Conservation (phyloP, 371 early-diverging fungal species). For the Mucor sp. region DNA sequence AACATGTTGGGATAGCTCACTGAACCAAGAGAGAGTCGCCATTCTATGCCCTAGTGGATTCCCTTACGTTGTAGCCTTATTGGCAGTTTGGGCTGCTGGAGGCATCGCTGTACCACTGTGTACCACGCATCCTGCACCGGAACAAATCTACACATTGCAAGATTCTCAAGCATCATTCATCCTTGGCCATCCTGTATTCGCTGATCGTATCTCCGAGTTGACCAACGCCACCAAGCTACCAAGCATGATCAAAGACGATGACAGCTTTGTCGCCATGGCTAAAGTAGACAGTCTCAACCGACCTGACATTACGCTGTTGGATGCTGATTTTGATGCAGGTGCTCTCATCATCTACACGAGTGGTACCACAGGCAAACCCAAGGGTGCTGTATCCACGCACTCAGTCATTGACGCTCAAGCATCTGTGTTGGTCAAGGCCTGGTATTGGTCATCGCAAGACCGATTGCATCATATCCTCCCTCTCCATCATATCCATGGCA, state of each 20-base stretch:
- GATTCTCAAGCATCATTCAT: constrained; percentile 59
- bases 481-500: constrained; percentile 83
- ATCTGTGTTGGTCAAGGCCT: constrained; percentile 66
- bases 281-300: constrained; percentile 1
- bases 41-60: constrained; percentile 74
- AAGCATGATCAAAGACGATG: constrained; percentile 1
- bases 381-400: constrained; percentile 81
- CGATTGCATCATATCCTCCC: constrained; percentile 80
- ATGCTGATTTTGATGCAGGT: constrained; percentile 37
- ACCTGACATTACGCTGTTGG: constrained; percentile 10
- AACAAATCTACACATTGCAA: constrained; percentile 63
- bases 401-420: constrained; percentile 68
- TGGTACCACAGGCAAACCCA: constrained; percentile 79
- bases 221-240: constrained; percentile 13
- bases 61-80: constrained; percentile 72
- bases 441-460: constrained; percentile 72
- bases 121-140: constrained; percentile 66
- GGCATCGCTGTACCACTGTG: constrained; percentile 80
- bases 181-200: constrained; percentile 43
- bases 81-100: constrained; percentile 79
- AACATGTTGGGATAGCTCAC: constrained; percentile 26
- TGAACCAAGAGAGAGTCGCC: constrained; percentile 65
- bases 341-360: constrained; percentile 85
- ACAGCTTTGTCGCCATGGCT: background rate
- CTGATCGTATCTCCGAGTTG: constrained; percentile 29